Base-by-base conservation (phyloP, 768 basidiomycete genomes). In the Tylopilus vinaceipallidus region DNA sequence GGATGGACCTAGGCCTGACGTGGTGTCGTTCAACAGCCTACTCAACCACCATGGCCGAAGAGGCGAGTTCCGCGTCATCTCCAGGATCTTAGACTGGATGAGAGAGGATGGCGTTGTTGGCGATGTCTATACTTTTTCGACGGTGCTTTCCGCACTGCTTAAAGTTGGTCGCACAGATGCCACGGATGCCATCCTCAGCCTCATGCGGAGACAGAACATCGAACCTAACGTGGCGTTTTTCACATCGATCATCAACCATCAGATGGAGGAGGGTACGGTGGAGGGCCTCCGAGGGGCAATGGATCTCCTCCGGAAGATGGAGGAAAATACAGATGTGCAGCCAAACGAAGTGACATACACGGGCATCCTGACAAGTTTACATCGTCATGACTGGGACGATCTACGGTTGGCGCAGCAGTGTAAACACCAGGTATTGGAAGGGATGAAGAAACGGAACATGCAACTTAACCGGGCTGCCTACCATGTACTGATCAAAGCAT, bases 281-380 rank as follows among this genome's bases (percentile, higher is more conserved):
- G 66, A 73, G 26, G 76, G 80, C 44, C 65, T 97, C 26, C 68
- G 67, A 5, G 78, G 80, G 2, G 90, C 85, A 2, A 70, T 94
- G 58, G 73, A 79, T n/a, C 66, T 98, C 45, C 70, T 97, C 48
- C 68, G 74, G 46, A 77, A 75, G 60, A 93, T 98, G 89, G 93
- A 92, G 65, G 67, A 73, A 45, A 70, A 77, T 45, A 66, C 71
- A 4, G 64, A 71, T 5, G 65, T 73, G 22, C 65, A 65, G 39
- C 86, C 91, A 1, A 95, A 87, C 62, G 81, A 82, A 51, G 77
- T 92, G 53, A 93, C 91, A 24, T 98, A 93, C 68, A 94, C 92
- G 0, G 74, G 83, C 2, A 73, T 97, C 42, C 74, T 97, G 41
- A 73, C 83, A 8, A 87, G 84, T 4, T 74, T 95, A 55, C 80